Percentiles rank a stretch among this genome's conserved stretches.
phyloP scores from a whole-genome alignment of 2,329 filamentous ascomycete genomes.

The Calonectria montana region DNA sequence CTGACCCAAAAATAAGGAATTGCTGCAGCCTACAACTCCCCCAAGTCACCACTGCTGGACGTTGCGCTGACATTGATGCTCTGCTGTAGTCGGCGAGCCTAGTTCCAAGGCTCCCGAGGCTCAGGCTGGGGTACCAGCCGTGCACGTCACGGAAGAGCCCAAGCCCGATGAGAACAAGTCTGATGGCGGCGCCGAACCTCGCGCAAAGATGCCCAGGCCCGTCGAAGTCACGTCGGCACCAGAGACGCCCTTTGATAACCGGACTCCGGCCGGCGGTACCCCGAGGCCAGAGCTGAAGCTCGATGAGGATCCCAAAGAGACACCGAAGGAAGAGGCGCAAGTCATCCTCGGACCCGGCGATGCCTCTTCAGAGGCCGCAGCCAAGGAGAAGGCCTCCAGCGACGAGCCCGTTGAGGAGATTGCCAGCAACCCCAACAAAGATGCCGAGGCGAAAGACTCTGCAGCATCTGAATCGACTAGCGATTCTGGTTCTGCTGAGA shows the following conservation, averaged over 20 bases:
- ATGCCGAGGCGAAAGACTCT: slow-evolving; percentile 30
- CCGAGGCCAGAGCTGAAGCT: slow-evolving; percentile 50
- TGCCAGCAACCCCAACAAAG: slow-evolving; percentile 36
- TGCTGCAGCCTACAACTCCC: background rate
- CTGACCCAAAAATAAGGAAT: slow-evolving; percentile 5
- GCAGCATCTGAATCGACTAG: slow-evolving; percentile 30
- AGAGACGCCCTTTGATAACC: slow-evolving; percentile 49
- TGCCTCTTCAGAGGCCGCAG: slow-evolving; percentile 33
- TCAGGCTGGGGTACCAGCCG: slow-evolving; percentile 40
- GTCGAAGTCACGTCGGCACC: slow-evolving; percentile 51
- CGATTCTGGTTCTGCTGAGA: slow-evolving; percentile 42
- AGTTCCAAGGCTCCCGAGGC: slow-evolving; percentile 44
- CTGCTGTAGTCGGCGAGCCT: slow-evolving; percentile 44
- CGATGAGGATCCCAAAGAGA: slow-evolving; percentile 44
- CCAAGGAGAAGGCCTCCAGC: slow-evolving; percentile 33
- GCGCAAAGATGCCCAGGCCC: slow-evolving; percentile 44
- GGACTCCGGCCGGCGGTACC: slow-evolving; percentile 49
- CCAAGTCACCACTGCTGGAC: background rate
- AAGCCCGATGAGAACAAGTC: slow-evolving; percentile 40
- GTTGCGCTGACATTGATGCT: slow-evolving; percentile 28
- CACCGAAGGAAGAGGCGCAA: slow-evolving; percentile 37
- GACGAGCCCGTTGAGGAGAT: slow-evolving; percentile 23
- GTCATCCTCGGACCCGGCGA: slow-evolving; percentile 41
- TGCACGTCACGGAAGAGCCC: slow-evolving; percentile 38
- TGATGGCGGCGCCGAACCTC: slow-evolving; percentile 25